Percentiles rank a stretch among this genome's conserved stretches.
Evolutionary conservation across 2,329 filamentous ascomycete species (phyloP).

Genomic region (Aspergillus sp.): DNA sequence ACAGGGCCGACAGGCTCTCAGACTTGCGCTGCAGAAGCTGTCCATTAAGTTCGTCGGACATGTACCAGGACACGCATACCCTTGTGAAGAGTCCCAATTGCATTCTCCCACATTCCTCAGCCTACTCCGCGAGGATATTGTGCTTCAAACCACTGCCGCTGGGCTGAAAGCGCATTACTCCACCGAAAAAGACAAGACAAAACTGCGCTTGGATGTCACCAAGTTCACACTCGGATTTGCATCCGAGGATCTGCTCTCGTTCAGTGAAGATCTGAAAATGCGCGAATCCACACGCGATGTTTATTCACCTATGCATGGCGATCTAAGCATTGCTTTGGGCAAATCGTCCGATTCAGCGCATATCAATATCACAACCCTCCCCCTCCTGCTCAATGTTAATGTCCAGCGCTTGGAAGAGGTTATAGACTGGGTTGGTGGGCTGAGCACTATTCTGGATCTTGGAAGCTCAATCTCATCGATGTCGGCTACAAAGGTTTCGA

Average conservation of each 20-base stretch:
- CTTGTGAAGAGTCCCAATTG: slow-evolving; percentile 11
- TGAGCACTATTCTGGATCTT: slow-evolving; percentile 87
- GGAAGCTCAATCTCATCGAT: slow-evolving; percentile 79
- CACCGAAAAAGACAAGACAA: slow-evolving; percentile 20
- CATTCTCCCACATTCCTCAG: slow-evolving; percentile 19
- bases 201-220: slow-evolving; percentile 32
- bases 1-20: slow-evolving; percentile 17
- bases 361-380: slow-evolving; percentile 71
- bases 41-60: slow-evolving; percentile 41
- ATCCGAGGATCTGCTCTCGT: slow-evolving; percentile 52
- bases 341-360: slow-evolving; percentile 32
- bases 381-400: slow-evolving; percentile 73
- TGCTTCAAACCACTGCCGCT: slow-evolving; percentile 31
- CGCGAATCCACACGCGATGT: slow-evolving; percentile 46
- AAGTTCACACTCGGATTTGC: slow-evolving; percentile 51
- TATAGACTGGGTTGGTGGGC: slow-evolving; percentile 82
- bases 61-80: slow-evolving; percentile 30
- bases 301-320: slow-evolving; percentile 34
- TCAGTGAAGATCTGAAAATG: slow-evolving; percentile 49
- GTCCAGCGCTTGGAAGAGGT: slow-evolving; percentile 81
- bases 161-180: slow-evolving; percentile 26
- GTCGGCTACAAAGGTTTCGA: slow-evolving; percentile 50
- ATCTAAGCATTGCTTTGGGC: slow-evolving; percentile 39
- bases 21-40: slow-evolving; percentile 28
- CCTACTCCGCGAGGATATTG: slow-evolving; percentile 29